Evolutionary conservation across 768 basidiomycete species (phyloP), one percentile per base, ranked within the genome.

Genomic region (Bullera alba): DNA sequence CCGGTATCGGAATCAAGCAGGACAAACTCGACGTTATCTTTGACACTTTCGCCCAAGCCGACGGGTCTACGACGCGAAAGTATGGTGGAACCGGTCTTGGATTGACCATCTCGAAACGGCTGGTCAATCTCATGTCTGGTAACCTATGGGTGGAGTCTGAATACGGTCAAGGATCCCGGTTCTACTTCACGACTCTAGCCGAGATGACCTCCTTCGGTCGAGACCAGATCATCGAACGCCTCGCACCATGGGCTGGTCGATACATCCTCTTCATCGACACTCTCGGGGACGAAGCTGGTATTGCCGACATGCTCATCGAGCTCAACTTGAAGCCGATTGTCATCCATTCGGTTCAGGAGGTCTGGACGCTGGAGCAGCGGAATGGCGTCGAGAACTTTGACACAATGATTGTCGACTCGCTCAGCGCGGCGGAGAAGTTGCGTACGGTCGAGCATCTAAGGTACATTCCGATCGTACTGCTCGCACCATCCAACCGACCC

Each of bases 121-220:
- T 99, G 21, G 93, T 97, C 16, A 84, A 83, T 42, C 84, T 99
- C 61, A 99, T 99, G 95, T 83, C 88, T 61, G 95, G 95, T 39
- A 88, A 93, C 65, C 87, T 99, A 79, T 99, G 95, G 95, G 95
- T 99, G 19, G 88, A 95, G 74, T 86, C 84, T 54, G 90, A 93
- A 71, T 87, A 93, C 52, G 80, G 85, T 39, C 85, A 87, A 61
- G 95, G 95, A 23, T 87, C 62, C 50, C 57, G 65, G 50, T 73
- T 96, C 80, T 93, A 86, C 81, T 97, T 97, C 78, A 88, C 92
- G 80, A 78, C 81, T 46, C 37, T 60, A 27, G 59, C 68, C 25
- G 66, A 70, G 43, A 64, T 62, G 49, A 63, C 53, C n/a, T 51
- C 48, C 17, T 51, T 57, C 2, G 50, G 66, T 17, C 46, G 53